Base-by-base conservation (phyloP, 2,329 filamentous ascomycete genomes). In the Dendrostoma leiphaemia region DNA sequence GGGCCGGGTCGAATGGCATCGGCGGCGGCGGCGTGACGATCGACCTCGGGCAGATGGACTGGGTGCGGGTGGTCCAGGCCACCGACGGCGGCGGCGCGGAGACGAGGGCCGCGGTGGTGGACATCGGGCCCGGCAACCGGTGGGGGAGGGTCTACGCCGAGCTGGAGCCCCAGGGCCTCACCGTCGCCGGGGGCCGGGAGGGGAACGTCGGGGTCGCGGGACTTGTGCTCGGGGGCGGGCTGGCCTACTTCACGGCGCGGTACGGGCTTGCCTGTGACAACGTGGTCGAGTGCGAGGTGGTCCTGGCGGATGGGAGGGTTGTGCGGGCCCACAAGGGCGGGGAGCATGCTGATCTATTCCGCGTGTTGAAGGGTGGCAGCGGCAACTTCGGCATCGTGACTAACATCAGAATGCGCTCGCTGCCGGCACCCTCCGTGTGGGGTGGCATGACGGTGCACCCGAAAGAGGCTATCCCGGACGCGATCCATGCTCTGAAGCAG, bases 331-430 rank as follows among this genome's bases (percentile, higher is more conserved):
- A 29, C 8, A 31, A 34, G 17, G 12, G 34, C 5, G 34, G 13
- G 6, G 34, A 34, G 7, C n/a, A 51, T 17, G 26, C 37, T 6
- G 48, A 51, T 24, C 48, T 51, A 24, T 51, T 44, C 4, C 40
- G 47, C 6, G 74, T 73, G 1, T 65, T 78, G 5, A 71, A 73
- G 48, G 76, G 75, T 5, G 75, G 75, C 8, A 65, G 67, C n/a
- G 71, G 65, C 60, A 78, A 77, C 60, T 75, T 74, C 44, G 74
- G 73, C 37, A 63, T 69, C 34, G 60, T 66, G 3, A 65, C 71
- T 15, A 32, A 37, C 26, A 59, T 63, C 54, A 56, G 51, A 40
- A 56, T 64, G 50, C 32, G 41, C 10, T 51, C 58, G 10, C 38
- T 64, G 8, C 28, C 44, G 5, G 57, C 41, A 43, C 43, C 46